Evolutionary conservation across 2,329 filamentous ascomycete genomes (phyloP), one percentile per base, ranked within the genome.

Genomic region (Fusarium goolgardi): DNA sequence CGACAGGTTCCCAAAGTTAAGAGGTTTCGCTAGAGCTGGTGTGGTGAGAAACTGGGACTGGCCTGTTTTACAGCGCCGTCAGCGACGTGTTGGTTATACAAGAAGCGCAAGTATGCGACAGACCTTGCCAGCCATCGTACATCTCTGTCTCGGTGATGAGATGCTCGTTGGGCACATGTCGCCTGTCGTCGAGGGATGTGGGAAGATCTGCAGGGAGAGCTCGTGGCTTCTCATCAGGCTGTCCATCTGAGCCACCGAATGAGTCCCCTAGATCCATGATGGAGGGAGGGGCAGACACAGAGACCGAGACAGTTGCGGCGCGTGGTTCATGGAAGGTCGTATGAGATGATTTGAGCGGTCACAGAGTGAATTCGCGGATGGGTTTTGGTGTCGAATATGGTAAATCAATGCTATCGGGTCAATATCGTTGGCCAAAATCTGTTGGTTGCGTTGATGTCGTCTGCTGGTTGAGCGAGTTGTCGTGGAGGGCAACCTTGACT

Each of bases 51-150:
- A 97, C 81, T 97, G 94, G 44, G 95, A 97, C 84, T 97, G 93
- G 70, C 95, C 95, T 97, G 76, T 54, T 63, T 55, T 63, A 52
- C 40, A 51, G 51, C 55, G 50, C 41, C 46, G 72, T 77, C 60
- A 78, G 74, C 71, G 37, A 65, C 63, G 63, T 68, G 69, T 55
- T 66, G 56, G 62, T 49, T 39, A 59, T 69, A 63, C 45, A 63
- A 55, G 40, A 51, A 50, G 57, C 69, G 67, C 69, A 69, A 25
- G 35, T 32, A 63, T 55, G 61, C 60, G 35, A 81, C 82, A 65
- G 71, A 85, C 95, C 95, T 90, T 98, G 94, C 96, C 96, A 99
- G 72, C 93, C 96, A 86, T 99, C 96, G 79, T 98, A 99, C 82
- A 97, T 93, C 83, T 98, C 96, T 40, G 94, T 97, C 83, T 98